Conservation (phyloP, 2,329 filamentous ascomycete genomes). For the Fusarium solani-melongenae region DNA sequence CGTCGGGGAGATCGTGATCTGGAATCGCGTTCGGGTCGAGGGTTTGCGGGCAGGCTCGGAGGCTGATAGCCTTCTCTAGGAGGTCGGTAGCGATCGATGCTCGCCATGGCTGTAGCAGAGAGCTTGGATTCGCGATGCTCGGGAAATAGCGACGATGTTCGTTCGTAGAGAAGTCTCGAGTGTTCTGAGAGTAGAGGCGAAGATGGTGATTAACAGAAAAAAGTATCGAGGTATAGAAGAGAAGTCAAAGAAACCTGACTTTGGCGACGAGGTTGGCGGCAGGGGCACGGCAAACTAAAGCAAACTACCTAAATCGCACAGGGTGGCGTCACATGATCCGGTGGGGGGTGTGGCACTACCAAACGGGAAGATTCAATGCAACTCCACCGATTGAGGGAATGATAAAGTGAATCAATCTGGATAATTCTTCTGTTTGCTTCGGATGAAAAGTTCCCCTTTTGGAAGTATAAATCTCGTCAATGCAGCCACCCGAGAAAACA, state of each 20-base stretch:
- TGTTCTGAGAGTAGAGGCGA: slow-evolving; percentile 10
- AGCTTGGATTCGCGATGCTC: slow-evolving; percentile 41
- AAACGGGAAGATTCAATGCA: slow-evolving; percentile 22
- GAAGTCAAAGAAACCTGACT: slow-evolving; percentile 36
- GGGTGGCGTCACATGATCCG: slow-evolving; percentile 36
- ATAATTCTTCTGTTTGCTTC: not conserved
- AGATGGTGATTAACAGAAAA: slow-evolving; percentile 24
- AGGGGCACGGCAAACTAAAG: slow-evolving; percentile 28
- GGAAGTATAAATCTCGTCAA: not conserved
- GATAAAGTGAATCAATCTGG: not conserved
- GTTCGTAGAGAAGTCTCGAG: slow-evolving; percentile 40
- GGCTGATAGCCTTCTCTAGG: slow-evolving; percentile 68
- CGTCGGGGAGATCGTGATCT: slow-evolving; percentile 61
- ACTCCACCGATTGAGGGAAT: slow-evolving; percentile 11
- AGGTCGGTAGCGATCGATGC: slow-evolving; percentile 69
- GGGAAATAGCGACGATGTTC: slow-evolving; percentile 22
- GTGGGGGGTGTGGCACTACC: slow-evolving; percentile 11
- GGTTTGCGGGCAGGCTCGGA: slow-evolving; percentile 55
- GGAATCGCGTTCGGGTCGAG: slow-evolving; percentile 56
- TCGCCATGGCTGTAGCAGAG: slow-evolving; percentile 60
- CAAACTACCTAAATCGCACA: slow-evolving; percentile 37
- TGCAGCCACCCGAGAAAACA: not conserved
- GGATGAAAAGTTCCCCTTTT: not conserved
- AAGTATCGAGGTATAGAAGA: slow-evolving; percentile 21
- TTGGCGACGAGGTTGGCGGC: slow-evolving; percentile 37